Evolutionary conservation across 805 yeast genomes (phyloP), one percentile per base, ranked within the genome.

Genomic region (Lachancea meyersii): DNA sequence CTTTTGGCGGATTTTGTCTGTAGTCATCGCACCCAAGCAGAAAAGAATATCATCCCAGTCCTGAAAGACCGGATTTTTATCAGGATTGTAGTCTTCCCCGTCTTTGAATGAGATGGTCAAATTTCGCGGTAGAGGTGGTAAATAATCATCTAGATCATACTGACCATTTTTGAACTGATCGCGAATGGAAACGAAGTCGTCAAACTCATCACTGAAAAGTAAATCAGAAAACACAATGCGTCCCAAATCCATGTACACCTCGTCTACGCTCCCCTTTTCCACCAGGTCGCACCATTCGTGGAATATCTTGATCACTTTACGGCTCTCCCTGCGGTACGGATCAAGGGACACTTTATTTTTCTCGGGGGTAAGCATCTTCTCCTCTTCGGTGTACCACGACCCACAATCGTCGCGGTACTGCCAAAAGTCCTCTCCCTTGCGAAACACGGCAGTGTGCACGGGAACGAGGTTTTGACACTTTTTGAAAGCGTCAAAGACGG

Each of bases 231-330:
- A 72, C 0, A 86, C 76, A 19, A 76, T 51, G 30, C 83, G 67
- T 0, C 97, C 96, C 31, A 93, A 61, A 63, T 93, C 97, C 51
- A 93, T 50, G 57, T 83, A 93, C 38, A 88, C 80, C 64, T 93
- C 98, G 64, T 93, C 98, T 16, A 89, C 93, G 64, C 97, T 87
- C 0, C 96, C 97, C 64, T 89, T 89, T 60, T 93, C 96, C 0
- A 87, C 86, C 13, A 72, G 52, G 44, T 77, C 82, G 57, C 91
- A 85, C 46, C 72, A 69, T 6, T 66, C 58, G 43, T 74, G 73
- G 53, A 93, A 73, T 0, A 91, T 65, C 27, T 76, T 69, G 56
- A 87, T 70, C 46, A 93, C 80, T 61, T 83, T 85, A 14, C 95
- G 68, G 46, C 93, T 81, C 55, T 87, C 96, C 46, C 95, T 65